Evolutionary conservation across 1,284 basidiomycete species (phyloP).

Genomic region (Microbotryum saponariae): DNA sequence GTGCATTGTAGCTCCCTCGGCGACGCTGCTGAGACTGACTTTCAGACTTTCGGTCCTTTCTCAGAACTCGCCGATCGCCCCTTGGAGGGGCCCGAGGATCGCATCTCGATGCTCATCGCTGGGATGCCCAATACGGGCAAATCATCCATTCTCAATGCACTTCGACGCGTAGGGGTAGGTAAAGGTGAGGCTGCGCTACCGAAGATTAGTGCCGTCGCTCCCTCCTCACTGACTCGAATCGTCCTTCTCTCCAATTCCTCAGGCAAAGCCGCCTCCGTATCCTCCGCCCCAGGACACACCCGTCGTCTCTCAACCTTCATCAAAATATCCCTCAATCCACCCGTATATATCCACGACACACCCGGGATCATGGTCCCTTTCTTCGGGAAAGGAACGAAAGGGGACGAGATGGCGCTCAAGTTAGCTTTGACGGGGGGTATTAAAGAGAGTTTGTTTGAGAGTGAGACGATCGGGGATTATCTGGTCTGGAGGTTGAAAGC

Average conservation of each 20-base stretch:
- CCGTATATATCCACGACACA: slow-evolving; percentile 89
- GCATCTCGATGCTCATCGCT: slow-evolving; percentile 61
- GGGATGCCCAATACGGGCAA: slow-evolving; percentile 99
- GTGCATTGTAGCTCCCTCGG: too few species aligned
- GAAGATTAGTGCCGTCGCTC: too few species aligned
- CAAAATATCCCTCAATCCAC: slow-evolving; percentile 66
- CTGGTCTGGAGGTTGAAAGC: slow-evolving; percentile 75
- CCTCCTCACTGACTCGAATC: too few species aligned
- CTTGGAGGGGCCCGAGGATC: slow-evolving; percentile 33
- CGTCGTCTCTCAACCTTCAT: slow-evolving; percentile 72
- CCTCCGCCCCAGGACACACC: slow-evolving; percentile 80
- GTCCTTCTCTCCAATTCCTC: slow-evolving; percentile 27
- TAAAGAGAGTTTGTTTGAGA: slow-evolving; percentile 84
- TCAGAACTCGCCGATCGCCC: slow-evolving; percentile 19
- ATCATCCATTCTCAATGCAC: slow-evolving; percentile 81
- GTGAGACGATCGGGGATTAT: slow-evolving; percentile 75
- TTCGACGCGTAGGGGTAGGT: slow-evolving; percentile 78
- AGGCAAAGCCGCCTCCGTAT: slow-evolving; percentile 82
- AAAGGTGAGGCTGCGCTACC: slow-evolving; percentile 52
- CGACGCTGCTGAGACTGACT: background rate
- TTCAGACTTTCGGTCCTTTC: background rate
- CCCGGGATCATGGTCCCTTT: slow-evolving; percentile 97
- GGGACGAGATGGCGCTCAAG: slow-evolving; percentile 85
- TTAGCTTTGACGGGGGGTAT: slow-evolving; percentile 90
- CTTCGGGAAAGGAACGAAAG: slow-evolving; percentile 72